Evolutionary conservation across 257 asterid species (phyloP), one percentile per base, ranked within the genome.

Genomic region (Solanum peruvianum): DNA sequence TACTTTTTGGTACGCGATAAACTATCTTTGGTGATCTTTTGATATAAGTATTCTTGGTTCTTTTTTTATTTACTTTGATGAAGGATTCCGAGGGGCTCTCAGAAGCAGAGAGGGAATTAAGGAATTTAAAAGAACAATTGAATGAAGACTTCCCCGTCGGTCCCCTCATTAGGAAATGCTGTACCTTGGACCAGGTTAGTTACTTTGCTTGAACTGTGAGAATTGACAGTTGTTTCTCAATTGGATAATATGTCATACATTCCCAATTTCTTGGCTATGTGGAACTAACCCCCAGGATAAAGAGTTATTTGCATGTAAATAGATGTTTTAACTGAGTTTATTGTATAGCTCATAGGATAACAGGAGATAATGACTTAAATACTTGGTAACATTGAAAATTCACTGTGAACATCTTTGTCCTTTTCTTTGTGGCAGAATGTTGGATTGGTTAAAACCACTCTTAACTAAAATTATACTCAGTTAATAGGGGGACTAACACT

Each of bases 161-260:
- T 83, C 97, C 98, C 88, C 92, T 97, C 31, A 93, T 96, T 88
- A 94, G 90, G 89, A 96, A 96, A 86, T 96, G 98, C 88, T 94
- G 94, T 92, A 96, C 99, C 21, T 86, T 97, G 93, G 99, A 97
- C 90, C 99, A 97, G 97, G 99, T 94, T 88, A 87, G 83, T 29
- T 31, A 88, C 83, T 33, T 13, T 72, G 56, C 58, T 47, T 81
- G 29, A 81, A 10, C 85, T 16, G 44, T 18, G 20, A 18, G 69
- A 81, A 49, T 81, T 29, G 69, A 3, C 85, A 29, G 49, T 29
- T 80, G 42, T 78, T 78, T 45, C 85, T 81, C 29, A 49, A 18
- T 27, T 47, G 44, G 20, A 47, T 13, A 9, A 52, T 81, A 49
- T 49, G 44, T 81, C 85, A 29, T 49, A 11, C 41, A 7, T 78